phyloP scores from a whole-genome alignment of 176 grass and related monocot species.

The Oryza australiensis region DNA sequence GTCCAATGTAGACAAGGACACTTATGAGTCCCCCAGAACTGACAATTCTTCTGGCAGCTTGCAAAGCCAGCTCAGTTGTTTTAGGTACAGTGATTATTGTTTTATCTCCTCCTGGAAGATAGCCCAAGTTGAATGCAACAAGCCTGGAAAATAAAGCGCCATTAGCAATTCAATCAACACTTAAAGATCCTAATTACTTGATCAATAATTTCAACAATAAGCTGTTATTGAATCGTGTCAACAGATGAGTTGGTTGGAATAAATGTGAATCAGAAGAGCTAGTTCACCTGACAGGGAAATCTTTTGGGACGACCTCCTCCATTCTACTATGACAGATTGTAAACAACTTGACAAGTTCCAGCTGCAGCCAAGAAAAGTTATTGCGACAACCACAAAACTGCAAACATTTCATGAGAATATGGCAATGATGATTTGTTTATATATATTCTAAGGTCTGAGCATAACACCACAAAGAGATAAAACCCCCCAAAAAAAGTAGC shows the following conservation, averaged over 20 bases:
- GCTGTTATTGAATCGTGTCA: not conserved
- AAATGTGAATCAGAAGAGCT: not conserved
- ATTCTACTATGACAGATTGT: slow-evolving; percentile 78
- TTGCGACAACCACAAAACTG: not conserved
- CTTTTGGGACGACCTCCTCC: slow-evolving; percentile 73
- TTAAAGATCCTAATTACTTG: not conserved
- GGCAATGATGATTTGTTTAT: not conserved
- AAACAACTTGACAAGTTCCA: slow-evolving; percentile 69
- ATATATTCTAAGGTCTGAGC: slow-evolving; percentile 8
- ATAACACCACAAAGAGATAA: not conserved
- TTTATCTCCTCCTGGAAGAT: slow-evolving; percentile 91
- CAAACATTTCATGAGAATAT: slow-evolving; percentile 10
- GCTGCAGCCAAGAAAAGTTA: slow-evolving; percentile 33
- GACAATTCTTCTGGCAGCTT: slow-evolving; percentile 75
- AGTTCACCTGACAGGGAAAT: slow-evolving; percentile 70
- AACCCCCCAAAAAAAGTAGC: not conserved
- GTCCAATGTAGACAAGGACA: slow-evolving; percentile 85
- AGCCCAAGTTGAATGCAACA: slow-evolving; percentile 91
- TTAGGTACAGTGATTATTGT: slow-evolving; percentile 63
- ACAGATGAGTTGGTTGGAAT: slow-evolving; percentile 6
- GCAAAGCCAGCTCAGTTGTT: slow-evolving; percentile 73
- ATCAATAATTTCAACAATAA: slow-evolving; percentile 16
- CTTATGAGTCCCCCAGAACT: slow-evolving; percentile 65
- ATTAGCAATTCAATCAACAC: not conserved
- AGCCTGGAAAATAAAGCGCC: slow-evolving; percentile 48